Conservation (phyloP, 768 basidiomycete species). For the Stropharia rugosoannulata region DNA sequence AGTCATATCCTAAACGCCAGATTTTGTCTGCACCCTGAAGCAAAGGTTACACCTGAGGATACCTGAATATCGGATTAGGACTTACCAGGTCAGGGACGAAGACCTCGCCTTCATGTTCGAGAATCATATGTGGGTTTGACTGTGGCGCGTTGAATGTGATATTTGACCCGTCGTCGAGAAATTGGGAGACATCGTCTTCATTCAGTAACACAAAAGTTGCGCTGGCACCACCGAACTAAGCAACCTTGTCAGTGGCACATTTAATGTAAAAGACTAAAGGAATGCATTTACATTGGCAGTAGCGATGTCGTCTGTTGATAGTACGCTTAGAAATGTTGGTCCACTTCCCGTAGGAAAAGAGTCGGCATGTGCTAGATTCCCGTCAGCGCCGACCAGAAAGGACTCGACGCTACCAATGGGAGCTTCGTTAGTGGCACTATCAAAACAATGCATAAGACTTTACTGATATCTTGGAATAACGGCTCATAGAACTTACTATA, state of each 20-base stretch:
- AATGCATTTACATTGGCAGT: constrained; percentile 47
- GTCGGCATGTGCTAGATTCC: constrained; percentile 38
- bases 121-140: constrained; percentile 64
- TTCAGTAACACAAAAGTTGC: constrained; percentile 37
- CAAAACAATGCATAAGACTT: neutral
- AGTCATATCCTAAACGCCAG: constrained; percentile 53
- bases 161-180: constrained; percentile 34
- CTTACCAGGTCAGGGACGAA: constrained; percentile 61
- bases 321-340: constrained; percentile 48
- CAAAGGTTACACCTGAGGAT: neutral
- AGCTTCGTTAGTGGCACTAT: constrained; percentile 54
- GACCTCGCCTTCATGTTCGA: constrained; percentile 50
- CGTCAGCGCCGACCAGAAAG: constrained; percentile 43
- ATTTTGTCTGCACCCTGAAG: constrained; percentile 59
- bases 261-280: neutral
- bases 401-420: constrained; percentile 48
- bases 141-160: constrained; percentile 41
- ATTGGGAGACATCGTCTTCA: constrained; percentile 28
- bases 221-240: constrained; percentile 36
- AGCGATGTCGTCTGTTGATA: constrained; percentile 56
- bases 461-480: neutral
- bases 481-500: constrained; percentile 46
- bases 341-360: constrained; percentile 40
- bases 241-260: neutral
- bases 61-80: neutral